Evolutionary conservation across 2,329 filamentous ascomycete genomes (phyloP).

Genomic region (Hymenoscyphus fraxineus): DNA sequence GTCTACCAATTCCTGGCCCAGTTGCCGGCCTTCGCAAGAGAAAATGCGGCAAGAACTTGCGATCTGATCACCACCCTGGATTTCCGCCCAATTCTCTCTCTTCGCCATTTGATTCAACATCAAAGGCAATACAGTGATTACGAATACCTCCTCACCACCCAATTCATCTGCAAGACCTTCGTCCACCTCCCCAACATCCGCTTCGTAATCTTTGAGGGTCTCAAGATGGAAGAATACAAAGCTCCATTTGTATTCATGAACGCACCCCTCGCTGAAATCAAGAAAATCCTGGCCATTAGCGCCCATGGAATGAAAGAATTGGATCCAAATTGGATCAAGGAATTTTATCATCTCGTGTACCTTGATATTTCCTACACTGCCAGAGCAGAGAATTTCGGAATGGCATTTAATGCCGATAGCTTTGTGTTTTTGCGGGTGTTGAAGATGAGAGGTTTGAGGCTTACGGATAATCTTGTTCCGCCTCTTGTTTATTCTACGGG

Average conservation of each 20-base stretch:
- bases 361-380: conserved; percentile 24
- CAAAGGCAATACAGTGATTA: conserved; percentile 3
- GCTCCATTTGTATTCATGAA: neutral
- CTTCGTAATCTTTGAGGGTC: conserved; percentile 12
- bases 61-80: conserved; percentile 46
- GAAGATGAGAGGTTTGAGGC: conserved; percentile 45
- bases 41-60: conserved; percentile 35
- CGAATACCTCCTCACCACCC: conserved; percentile 7
- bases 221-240: neutral
- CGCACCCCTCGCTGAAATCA: neutral
- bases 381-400: neutral
- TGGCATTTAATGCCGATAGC: neutral
- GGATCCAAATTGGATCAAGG: neutral
- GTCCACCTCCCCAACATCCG: conserved; percentile 15
- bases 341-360: conserved; percentile 17
- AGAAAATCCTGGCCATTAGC: neutral
- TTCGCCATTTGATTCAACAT: neutral
- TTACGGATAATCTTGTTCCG: conserved; percentile 41
- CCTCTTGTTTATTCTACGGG: conserved; percentile 35
- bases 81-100: conserved; percentile 36
- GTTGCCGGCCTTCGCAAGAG: conserved; percentile 22
- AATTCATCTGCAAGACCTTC: conserved; percentile 4
- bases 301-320: neutral
- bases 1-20: neutral
- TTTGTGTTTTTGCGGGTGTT: conserved; percentile 39